Conservation (phyloP, 2,329 filamentous ascomycete genomes). For the Cytospora paraplurivora region DNA sequence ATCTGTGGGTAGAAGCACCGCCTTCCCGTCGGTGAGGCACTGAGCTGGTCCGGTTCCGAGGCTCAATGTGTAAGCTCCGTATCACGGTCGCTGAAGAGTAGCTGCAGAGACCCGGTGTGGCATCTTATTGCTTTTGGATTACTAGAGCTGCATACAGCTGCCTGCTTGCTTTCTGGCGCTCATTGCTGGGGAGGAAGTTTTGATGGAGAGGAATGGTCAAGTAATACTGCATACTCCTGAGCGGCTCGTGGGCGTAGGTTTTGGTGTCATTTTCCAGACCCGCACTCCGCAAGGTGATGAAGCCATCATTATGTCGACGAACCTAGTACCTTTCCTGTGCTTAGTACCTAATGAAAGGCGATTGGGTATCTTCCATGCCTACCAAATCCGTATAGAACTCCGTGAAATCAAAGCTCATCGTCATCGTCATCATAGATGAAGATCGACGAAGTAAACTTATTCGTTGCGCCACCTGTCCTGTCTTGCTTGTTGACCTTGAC, state of each 20-base stretch:
- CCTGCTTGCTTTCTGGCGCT: background rate
- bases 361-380: slow-evolving; percentile 24
- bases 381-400: background rate
- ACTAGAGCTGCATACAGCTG: background rate
- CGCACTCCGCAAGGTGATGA: too few relatives aligned
- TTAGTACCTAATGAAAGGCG: background rate
- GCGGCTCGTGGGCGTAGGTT: too few relatives aligned
- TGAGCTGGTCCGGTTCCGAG: background rate
- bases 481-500: slow-evolving; percentile 5
- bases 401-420: slow-evolving; percentile 23
- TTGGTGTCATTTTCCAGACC: too few relatives aligned
- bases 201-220: background rate
- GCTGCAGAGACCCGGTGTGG: background rate
- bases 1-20: slow-evolving; percentile 8
- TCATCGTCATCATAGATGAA: slow-evolving; percentile 26
- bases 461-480: background rate
- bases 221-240: too few relatives aligned
- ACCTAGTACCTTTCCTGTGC: background rate
- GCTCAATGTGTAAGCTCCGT: background rate
- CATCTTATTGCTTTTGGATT: background rate
- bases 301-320: too few relatives aligned
- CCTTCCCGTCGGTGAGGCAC: slow-evolving; percentile 2
- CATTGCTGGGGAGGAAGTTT: background rate
- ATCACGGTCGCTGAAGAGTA: background rate
- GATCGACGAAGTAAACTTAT: slow-evolving; percentile 21